Evolutionary conservation across 495 filamentous ascomycete genomes (phyloP).

Genomic region (Cercophora samala): DNA sequence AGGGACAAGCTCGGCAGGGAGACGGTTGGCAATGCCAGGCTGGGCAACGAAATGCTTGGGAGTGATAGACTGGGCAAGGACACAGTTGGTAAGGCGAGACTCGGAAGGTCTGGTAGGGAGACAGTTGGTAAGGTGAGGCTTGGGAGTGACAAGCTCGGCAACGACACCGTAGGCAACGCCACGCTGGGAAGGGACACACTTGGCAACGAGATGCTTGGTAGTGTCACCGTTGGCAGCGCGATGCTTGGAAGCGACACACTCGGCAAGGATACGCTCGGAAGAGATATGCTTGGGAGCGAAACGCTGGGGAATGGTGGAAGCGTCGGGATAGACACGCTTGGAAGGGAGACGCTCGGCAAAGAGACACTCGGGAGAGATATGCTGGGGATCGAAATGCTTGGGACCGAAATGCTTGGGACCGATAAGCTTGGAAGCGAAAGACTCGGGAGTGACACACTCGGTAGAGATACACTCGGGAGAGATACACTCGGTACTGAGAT

Average conservation of each 20-base stretch:
- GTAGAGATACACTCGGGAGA: neutral
- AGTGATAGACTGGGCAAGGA: neutral
- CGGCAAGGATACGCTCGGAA: neutral
- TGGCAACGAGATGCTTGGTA: neutral
- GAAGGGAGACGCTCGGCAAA: neutral
- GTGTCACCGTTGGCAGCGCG: neutral
- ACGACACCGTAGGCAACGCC: neutral
- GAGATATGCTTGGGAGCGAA: neutral
- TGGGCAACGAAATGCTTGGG: neutral
- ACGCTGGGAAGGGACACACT: neutral
- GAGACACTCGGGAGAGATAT: neutral
- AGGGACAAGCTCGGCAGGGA: neutral
- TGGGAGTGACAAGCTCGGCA: too few relatives aligned
- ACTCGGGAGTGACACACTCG: neutral
- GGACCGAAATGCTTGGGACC: neutral
- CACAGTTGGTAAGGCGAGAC: neutral
- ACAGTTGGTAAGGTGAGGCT: neutral
- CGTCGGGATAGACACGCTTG: neutral
- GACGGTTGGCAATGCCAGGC: neutral
- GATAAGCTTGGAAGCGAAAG: neutral
- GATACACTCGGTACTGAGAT: neutral
- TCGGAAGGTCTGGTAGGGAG: too few relatives aligned
- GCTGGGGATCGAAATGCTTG: neutral
- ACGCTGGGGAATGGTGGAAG: too few relatives aligned
- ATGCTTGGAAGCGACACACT: neutral